Evolutionary conservation across 2,329 filamentous ascomycete species (phyloP), one percentile per base, ranked within the genome.

Genomic region (Aspergillus brasiliensis): DNA sequence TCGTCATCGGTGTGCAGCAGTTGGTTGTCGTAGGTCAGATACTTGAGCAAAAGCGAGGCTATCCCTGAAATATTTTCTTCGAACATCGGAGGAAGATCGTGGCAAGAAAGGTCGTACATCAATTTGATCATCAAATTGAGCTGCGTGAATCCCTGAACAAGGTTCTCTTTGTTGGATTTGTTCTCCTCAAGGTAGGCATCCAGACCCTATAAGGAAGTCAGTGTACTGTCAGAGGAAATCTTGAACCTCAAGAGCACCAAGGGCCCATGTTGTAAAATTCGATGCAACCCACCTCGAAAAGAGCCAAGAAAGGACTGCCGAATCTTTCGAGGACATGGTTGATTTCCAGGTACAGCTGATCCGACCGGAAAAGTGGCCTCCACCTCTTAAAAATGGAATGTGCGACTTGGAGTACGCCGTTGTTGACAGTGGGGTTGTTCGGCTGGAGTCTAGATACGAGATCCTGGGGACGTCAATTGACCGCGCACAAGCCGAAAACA

Each of bases 361-460:
- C 92, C 46, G 93, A 97, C 62, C 91, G 88, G 80, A 96, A 97
- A 42, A 99, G 83, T 8, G 95, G 96, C 65, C 95, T 86, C 95
- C 95, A 99, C 75, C 95, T 85, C 75, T 90, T 91, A 80, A 98
- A 99, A 69, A 99, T 98, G 51, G 95, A 98, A 79, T 99, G 95
- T 68, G 96, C 96, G 47, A 99, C 95, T 78, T 97, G 92, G 62
- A 99, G 83, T 17, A 99, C 95, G 66, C 95, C 96, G 70, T 93
- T 91, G 78, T 98, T 99, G 75, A 92, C 84, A 66, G 89, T 88
- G 61, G 89, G 87, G 74, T 98, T 91, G 67, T 90, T 88, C 11
- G 89, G 83, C 3, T 92, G 94, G 64, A 99, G 86, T 51, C 93
- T 88, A 51, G 89, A 91, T 67, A 97, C 92, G 60, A 99, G 88